Percentiles rank a stretch among this genome's conserved stretches.
phyloP scores from a whole-genome alignment of 306 rosid species.

The Quercus aquifolioides region DNA sequence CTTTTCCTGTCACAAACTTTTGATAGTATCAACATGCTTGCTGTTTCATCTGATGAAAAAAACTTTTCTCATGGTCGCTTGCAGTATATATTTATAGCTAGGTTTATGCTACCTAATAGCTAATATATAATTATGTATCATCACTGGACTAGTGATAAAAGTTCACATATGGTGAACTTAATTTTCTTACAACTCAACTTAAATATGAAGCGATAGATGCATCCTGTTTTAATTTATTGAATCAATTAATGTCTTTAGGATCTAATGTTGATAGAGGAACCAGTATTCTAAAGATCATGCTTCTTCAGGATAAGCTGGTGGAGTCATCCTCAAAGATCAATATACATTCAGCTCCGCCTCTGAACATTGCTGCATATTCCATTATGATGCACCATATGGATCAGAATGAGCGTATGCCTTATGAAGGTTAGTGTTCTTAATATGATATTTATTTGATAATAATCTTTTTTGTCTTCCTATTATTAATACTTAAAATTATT shows the following conservation, averaged over 20 bases:
- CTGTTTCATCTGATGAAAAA: not conserved
- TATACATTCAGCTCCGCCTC: slow-evolving; percentile 44
- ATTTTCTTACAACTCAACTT: slow-evolving; percentile 11
- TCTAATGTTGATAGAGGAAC: slow-evolving; percentile 75
- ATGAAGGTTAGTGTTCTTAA: slow-evolving; percentile 62
- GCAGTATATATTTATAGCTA: not conserved
- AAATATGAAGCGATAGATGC: slow-evolving; percentile 27
- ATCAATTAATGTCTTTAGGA: slow-evolving; percentile 54
- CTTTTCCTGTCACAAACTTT: not conserved
- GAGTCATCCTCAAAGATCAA: slow-evolving; percentile 60
- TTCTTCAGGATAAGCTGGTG: slow-evolving; percentile 90
- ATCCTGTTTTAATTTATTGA: slow-evolving; percentile 45
- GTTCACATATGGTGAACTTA: slow-evolving; percentile 5
- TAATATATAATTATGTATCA: not conserved
- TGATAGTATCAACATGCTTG: not conserved
- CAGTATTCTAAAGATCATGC: slow-evolving; percentile 69
- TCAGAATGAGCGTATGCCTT: slow-evolving; percentile 47
- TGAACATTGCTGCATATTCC: slow-evolving; percentile 57
- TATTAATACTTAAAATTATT: not conserved
- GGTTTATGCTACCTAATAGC: not conserved
- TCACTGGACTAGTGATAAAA: slow-evolving; percentile 15
- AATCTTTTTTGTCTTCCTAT: not conserved
- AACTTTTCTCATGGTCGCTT: not conserved
- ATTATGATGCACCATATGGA: slow-evolving; percentile 41
- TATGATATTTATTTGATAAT: not conserved